A percentile compares a stretch with the other conserved stretches of the same genome.
Conservation (phyloP, 192 early-diverging fungal genomes). For the Funneliformis geosporum region DNA sequence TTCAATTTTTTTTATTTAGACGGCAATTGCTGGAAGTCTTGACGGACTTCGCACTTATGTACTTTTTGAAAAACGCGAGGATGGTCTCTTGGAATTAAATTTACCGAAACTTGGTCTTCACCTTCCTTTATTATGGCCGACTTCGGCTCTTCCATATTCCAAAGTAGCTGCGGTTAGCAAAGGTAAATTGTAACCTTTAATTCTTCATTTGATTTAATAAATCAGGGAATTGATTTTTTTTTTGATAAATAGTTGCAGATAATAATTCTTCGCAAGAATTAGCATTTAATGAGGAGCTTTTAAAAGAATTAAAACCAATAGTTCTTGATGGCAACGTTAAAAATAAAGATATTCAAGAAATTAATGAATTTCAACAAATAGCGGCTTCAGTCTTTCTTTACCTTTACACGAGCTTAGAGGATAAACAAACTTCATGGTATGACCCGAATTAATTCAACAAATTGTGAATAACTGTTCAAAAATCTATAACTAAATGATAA, state of each 20-base stretch:
- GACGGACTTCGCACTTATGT: conserved; percentile 72
- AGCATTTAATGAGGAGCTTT: conserved; percentile 2
- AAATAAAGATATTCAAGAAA: not conserved
- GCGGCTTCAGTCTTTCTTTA: conserved; percentile 24
- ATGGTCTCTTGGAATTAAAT: conserved; percentile 48
- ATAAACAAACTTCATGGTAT: conserved; percentile 25
- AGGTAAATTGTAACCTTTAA: not conserved
- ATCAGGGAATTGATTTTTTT: not conserved
- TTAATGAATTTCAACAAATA: not conserved
- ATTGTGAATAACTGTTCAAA: not conserved
- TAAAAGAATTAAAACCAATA: not conserved
- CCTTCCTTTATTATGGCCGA: conserved; percentile 38
- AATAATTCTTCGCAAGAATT: not conserved
- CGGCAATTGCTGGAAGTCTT: conserved; percentile 81
- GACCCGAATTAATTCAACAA: not conserved
- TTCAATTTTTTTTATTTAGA: conserved; percentile 41
- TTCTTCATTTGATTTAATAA: not conserved
- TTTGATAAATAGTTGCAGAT: not conserved
- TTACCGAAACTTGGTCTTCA: conserved; percentile 66
- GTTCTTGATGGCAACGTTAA: not conserved
- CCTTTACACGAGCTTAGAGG: not conserved
- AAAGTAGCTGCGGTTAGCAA: not conserved
- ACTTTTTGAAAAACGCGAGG: conserved; percentile 54
- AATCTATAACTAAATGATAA: not conserved
- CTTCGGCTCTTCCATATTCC: conserved; percentile 22